phyloP scores from a whole-genome alignment of 805 yeast genomes.

The Pichia paraexigua region DNA sequence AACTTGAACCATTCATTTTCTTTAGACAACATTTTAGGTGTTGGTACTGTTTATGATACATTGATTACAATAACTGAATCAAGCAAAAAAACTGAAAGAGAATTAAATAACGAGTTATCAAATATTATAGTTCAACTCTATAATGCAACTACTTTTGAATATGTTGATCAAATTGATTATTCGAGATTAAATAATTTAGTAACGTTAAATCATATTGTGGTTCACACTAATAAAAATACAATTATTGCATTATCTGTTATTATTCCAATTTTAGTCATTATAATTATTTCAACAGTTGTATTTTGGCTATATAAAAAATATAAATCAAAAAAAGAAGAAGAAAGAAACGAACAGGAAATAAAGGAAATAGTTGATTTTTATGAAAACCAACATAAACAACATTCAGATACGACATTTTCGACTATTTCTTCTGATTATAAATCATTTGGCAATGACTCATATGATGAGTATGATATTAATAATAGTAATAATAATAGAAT shows the following conservation, averaged over 20 bases:
- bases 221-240: conserved; percentile 19
- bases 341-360: conserved; percentile 24
- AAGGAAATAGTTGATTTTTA: conserved; percentile 28
- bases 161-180: conserved; percentile 27
- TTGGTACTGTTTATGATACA: conserved; percentile 44
- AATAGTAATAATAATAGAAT: conserved; percentile 20
- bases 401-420: conserved; percentile 17
- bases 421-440: conserved; percentile 7
- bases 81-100: background rate
- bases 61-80: conserved; percentile 34
- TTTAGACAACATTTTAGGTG: conserved; percentile 32
- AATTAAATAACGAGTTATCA: conserved; percentile 12
- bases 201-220: conserved; percentile 3
- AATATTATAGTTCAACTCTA: conserved; percentile 34
- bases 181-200: conserved; percentile 14
- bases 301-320: conserved; percentile 24
- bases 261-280: conserved; percentile 34
- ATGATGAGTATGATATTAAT: conserved; percentile 5
- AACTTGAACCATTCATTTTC: conserved; percentile 20
- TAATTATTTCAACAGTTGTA: conserved; percentile 26
- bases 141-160: conserved; percentile 31
- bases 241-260: conserved; percentile 41
- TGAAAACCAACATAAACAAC: conserved; percentile 18
- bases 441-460: background rate
- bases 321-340: conserved; percentile 20